Conservation (phyloP, 1,284 basidiomycete species). For the Trichosporon sp. region DNA sequence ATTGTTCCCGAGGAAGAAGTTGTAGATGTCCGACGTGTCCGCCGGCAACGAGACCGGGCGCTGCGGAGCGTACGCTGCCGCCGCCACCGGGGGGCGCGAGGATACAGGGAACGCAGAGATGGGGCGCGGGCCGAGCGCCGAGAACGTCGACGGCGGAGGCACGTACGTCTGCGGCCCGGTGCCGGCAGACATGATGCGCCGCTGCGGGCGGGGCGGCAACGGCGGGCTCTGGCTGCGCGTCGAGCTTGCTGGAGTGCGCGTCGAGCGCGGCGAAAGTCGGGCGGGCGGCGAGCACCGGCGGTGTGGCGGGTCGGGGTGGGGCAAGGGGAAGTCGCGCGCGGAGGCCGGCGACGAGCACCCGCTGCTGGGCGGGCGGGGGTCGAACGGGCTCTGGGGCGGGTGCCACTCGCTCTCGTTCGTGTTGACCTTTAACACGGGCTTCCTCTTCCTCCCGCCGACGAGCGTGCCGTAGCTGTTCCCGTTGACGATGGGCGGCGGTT, state of each 20-base stretch:
- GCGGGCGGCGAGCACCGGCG: background rate
- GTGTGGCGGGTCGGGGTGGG: background rate
- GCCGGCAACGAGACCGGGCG: background rate
- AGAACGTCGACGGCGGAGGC: background rate
- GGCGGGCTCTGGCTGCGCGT: background rate
- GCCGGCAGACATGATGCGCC: background rate
- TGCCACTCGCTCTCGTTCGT: background rate
- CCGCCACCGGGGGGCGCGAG: background rate
- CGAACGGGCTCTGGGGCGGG: background rate
- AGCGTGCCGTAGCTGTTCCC: background rate
- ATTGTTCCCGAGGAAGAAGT: slow-evolving; percentile 5
- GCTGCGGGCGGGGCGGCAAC: background rate
- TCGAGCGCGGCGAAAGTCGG: background rate
- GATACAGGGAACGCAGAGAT: background rate
- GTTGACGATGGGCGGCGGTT: background rate
- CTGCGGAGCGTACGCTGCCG: background rate
- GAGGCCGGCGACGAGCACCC: background rate
- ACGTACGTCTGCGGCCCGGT: background rate
- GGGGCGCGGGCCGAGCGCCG: background rate
- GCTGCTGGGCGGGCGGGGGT: background rate
- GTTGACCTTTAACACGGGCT: background rate
- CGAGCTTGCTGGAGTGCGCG: background rate
- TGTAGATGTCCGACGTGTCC: slow-evolving; percentile 1
- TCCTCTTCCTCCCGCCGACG: background rate
- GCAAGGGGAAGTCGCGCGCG: background rate